A percentile compares a stretch with the other conserved stretches of the same genome.
phyloP scores from a whole-genome alignment of 495 filamentous ascomycete genomes.

The Podospora conica region DNA sequence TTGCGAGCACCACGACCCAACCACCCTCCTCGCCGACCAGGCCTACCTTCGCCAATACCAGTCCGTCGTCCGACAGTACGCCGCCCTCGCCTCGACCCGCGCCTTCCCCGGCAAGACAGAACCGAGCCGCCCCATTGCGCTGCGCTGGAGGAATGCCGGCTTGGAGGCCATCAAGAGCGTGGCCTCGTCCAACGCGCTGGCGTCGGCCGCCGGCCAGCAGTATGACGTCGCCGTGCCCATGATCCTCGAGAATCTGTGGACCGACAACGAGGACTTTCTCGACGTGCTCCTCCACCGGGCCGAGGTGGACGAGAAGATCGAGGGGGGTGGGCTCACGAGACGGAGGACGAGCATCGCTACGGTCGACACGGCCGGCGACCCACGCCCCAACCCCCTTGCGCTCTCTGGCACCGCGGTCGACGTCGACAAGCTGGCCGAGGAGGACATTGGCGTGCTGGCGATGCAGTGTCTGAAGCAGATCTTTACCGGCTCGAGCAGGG shows the following conservation, averaged over 20 bases:
- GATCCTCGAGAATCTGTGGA: conserved; percentile 78
- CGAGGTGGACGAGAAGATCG: conserved; percentile 56
- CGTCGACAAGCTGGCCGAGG: conserved; percentile 77
- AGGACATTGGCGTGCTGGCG: conserved; percentile 76
- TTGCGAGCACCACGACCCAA: conserved; percentile 72
- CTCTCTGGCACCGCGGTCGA: conserved; percentile 72
- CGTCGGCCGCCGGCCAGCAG: conserved; percentile 65
- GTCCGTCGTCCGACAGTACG: conserved; percentile 68
- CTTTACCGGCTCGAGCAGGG: conserved; percentile 66
- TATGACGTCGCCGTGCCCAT: conserved; percentile 70
- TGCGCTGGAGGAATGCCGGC: conserved; percentile 77
- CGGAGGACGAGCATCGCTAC: conserved; percentile 75
- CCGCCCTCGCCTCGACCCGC: conserved; percentile 63
- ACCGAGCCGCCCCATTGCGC: conserved; percentile 64
- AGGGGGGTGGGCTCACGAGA: conserved; percentile 50
- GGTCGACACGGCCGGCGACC: conserved; percentile 55
- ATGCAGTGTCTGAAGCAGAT: conserved; percentile 76
- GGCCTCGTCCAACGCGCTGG: conserved; percentile 69
- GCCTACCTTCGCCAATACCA: conserved; percentile 77
- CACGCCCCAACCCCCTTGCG: conserved; percentile 59
- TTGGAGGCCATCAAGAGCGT: conserved; percentile 73
- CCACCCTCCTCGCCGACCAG: conserved; percentile 71
- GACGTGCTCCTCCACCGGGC: conserved; percentile 54
- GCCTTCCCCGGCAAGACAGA: conserved; percentile 41
- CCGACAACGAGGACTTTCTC: conserved; percentile 63